phyloP scores from a whole-genome alignment of 768 basidiomycete species.

The Exsudoporus frostii region DNA sequence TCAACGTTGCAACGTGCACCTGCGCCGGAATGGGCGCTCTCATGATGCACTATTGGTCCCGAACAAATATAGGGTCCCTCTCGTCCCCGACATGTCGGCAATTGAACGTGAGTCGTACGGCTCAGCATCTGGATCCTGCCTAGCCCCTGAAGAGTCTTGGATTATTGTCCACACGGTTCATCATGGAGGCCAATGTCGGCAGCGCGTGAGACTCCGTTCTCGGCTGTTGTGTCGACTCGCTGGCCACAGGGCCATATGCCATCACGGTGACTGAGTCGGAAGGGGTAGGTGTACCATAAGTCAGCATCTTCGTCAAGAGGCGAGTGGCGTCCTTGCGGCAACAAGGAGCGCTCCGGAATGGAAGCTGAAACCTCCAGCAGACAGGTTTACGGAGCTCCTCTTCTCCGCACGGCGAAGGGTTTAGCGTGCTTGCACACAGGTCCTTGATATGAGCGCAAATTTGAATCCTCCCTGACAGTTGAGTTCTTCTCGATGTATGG shows the following conservation, averaged over 20 bases:
- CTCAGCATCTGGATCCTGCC: not conserved
- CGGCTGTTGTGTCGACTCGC: constrained; percentile 8
- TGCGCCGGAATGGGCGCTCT: constrained; percentile 6
- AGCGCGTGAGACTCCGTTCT: constrained; percentile 20
- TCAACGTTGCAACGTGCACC: constrained; percentile 2
- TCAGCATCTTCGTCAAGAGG: constrained; percentile 16
- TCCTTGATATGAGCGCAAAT: not conserved
- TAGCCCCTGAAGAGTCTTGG: not conserved
- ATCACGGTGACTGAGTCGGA: constrained; percentile 12
- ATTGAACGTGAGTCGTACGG: constrained; percentile 4
- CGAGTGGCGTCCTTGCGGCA: constrained; percentile 18
- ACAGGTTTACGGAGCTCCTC: constrained; percentile 5
- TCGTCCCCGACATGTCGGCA: not conserved
- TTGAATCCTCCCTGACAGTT: constrained; percentile 4
- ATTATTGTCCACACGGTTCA: not conserved
- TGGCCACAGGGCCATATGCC: constrained; percentile 5
- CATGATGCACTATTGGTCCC: constrained; percentile 6
- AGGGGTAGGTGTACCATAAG: constrained; percentile 1
- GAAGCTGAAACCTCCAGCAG: constrained; percentile 4
- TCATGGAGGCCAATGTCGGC: constrained; percentile 10
- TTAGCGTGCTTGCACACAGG: not conserved
- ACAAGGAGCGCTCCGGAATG: constrained; percentile 10
- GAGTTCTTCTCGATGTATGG: constrained; percentile 9
- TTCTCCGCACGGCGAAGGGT: constrained; percentile 4
- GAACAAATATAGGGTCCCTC: not conserved